Evolutionary conservation across 1,284 basidiomycete species (phyloP).

Genomic region (Leccinum subrobustum): DNA sequence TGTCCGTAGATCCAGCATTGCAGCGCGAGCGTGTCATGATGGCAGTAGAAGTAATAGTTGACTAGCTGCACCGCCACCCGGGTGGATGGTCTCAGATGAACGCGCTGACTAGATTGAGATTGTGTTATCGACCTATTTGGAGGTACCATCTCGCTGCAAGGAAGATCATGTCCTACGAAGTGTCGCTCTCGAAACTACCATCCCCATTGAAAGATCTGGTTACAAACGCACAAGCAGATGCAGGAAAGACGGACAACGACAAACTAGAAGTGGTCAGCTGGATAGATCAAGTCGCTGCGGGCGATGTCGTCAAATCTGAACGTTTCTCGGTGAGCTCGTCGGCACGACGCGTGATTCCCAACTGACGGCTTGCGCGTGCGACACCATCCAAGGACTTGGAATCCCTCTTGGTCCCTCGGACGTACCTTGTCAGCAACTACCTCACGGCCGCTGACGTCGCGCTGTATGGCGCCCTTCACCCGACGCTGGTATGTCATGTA

Average conservation of each 20-base stretch:
- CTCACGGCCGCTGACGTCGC: constrained; percentile 87
- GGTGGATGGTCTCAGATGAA: constrained; percentile 15
- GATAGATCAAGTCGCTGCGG: constrained; percentile 63
- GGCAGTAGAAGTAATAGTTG: too few relatives aligned
- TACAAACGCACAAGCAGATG: constrained; percentile 44
- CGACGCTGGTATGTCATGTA: constrained; percentile 60
- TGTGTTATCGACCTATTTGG: constrained; percentile 18
- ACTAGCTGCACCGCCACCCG: too few relatives aligned
- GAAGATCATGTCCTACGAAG: constrained; percentile 55
- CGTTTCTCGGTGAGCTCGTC: constrained; percentile 47
- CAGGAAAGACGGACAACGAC: constrained; percentile 63
- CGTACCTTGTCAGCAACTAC: constrained; percentile 79
- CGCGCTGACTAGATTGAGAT: constrained; percentile 19
- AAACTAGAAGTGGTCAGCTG: constrained; percentile 61
- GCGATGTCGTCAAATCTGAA: constrained; percentile 48
- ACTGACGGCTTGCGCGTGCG: not conserved
- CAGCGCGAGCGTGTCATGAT: too few relatives aligned
- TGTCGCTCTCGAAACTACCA: constrained; percentile 49
- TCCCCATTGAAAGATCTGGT: constrained; percentile 59
- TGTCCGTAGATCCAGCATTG: too few relatives aligned
- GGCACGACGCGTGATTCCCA: not conserved
- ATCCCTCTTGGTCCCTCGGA: constrained; percentile 69
- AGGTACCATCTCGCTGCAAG: constrained; percentile 22
- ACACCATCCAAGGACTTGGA: constrained; percentile 62
- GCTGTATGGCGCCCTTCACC: constrained; percentile 81